phyloP scores from a whole-genome alignment of 2,329 filamentous ascomycete genomes.

The Xylariaceae sp. region DNA sequence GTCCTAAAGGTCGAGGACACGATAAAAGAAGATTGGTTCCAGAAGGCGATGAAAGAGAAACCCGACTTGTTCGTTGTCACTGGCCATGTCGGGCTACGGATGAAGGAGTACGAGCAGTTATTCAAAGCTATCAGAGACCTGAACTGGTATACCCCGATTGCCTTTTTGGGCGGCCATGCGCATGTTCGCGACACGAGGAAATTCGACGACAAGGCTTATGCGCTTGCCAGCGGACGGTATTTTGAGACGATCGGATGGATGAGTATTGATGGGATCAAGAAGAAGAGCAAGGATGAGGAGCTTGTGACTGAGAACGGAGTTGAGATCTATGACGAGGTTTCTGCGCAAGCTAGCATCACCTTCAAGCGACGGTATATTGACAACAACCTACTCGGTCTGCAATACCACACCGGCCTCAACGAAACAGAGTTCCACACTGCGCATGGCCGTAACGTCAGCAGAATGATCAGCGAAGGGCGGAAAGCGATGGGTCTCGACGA shows the following conservation, averaged over 20 bases:
- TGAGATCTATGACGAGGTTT: constrained; percentile 16
- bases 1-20: constrained; percentile 77
- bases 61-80: constrained; percentile 83
- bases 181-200: constrained; percentile 82
- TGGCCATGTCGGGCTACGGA: constrained; percentile 80
- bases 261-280: constrained; percentile 66
- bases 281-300: constrained; percentile 27
- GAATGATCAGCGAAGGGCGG: constrained; percentile 66
- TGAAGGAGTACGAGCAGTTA: constrained; percentile 72
- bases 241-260: constrained; percentile 95
- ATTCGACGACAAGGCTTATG: constrained; percentile 75
- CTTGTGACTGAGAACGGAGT: no score
- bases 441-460: constrained; percentile 67
- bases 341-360: constrained; percentile 39
- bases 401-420: constrained; percentile 75
- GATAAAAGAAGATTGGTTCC: constrained; percentile 84
- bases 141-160: constrained; percentile 79
- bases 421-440: constrained; percentile 70
- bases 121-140: constrained; percentile 73
- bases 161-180: constrained; percentile 86
- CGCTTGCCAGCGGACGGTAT: constrained; percentile 83
- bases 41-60: constrained; percentile 76
- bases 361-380: constrained; percentile 87
- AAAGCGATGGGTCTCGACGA: constrained; percentile 68
- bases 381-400: constrained; percentile 82